Evolutionary conservation across 2,329 filamentous ascomycete species (phyloP).

Genomic region (Albifimbria verrucaria): DNA sequence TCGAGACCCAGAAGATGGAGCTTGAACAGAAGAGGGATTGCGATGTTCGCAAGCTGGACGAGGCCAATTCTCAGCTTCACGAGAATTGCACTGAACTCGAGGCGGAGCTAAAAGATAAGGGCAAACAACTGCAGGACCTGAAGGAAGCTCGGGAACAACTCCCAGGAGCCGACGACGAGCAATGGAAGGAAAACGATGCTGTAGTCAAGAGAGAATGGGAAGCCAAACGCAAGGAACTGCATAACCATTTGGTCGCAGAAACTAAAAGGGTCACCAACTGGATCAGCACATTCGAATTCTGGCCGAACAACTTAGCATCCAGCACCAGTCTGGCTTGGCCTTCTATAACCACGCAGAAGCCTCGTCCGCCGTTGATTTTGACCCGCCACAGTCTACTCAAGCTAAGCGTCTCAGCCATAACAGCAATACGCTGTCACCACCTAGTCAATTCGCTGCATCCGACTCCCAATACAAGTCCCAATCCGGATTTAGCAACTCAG

Average conservation of each 20-base stretch:
- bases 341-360: slow-evolving; percentile 43
- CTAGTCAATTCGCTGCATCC: slow-evolving; percentile 32
- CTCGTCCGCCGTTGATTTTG: slow-evolving; percentile 43
- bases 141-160: slow-evolving; percentile 67
- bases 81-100: slow-evolving; percentile 64
- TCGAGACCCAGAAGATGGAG: slow-evolving; percentile 50
- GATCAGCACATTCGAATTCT: slow-evolving; percentile 44
- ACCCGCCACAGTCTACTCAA: slow-evolving; percentile 36
- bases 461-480: slow-evolving; percentile 46
- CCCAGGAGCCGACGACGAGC: slow-evolving; percentile 59
- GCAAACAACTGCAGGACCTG: slow-evolving; percentile 68
- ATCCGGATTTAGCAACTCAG: slow-evolving; percentile 50
- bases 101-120: slow-evolving; percentile 64
- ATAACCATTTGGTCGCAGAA: slow-evolving; percentile 45
- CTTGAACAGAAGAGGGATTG: slow-evolving; percentile 49
- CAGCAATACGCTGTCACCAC: slow-evolving; percentile 42
- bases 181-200: slow-evolving; percentile 48
- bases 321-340: slow-evolving; percentile 38
- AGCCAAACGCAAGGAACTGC: slow-evolving; percentile 48
- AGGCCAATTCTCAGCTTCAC: slow-evolving; percentile 58
- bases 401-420: slow-evolving; percentile 46
- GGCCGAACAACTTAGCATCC: slow-evolving; percentile 41
- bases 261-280: slow-evolving; percentile 44
- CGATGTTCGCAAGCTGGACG: slow-evolving; percentile 49
- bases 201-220: slow-evolving; percentile 56